A percentile compares a stretch with the other conserved stretches of the same genome.
Conservation (phyloP, 2,329 filamentous ascomycete genomes). For the Talaromyces verruculosus region DNA sequence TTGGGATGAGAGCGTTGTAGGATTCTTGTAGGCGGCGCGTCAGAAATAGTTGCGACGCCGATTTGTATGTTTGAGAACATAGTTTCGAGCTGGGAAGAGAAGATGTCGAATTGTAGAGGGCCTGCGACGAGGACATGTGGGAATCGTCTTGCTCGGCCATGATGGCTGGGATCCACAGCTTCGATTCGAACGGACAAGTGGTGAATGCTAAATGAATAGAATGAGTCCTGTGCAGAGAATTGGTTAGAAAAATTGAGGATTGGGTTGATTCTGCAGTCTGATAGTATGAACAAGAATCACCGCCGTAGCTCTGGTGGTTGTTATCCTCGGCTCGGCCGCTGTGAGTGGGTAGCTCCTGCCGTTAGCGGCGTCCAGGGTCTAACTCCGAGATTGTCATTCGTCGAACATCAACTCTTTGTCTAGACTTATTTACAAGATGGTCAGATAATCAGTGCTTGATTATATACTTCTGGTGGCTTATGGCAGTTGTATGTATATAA, state of each 20-base stretch:
- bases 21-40: conserved; percentile 91
- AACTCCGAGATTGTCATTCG: background rate
- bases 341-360: background rate
- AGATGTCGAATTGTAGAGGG: conserved; percentile 60
- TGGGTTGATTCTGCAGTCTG: background rate
- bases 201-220: background rate
- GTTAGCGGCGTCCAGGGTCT: conserved; percentile 11
- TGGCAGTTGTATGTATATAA: background rate
- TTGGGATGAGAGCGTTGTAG: conserved; percentile 76
- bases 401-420: background rate
- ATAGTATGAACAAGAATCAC: background rate
- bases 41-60: conserved; percentile 89
- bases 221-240: background rate
- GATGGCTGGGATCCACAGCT: conserved; percentile 22
- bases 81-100: conserved; percentile 58
- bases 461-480: background rate
- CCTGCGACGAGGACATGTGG: conserved; percentile 51
- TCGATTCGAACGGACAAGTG: background rate
- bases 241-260: background rate
- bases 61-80: conserved; percentile 87
- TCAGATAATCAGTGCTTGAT: background rate
- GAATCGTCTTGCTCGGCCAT: conserved; percentile 34
- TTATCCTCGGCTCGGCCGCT: conserved; percentile 16
- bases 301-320: background rate
- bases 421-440: background rate